Evolutionary conservation across 139 green algal species (phyloP).

Genomic region (Chloropicon primus): DNA sequence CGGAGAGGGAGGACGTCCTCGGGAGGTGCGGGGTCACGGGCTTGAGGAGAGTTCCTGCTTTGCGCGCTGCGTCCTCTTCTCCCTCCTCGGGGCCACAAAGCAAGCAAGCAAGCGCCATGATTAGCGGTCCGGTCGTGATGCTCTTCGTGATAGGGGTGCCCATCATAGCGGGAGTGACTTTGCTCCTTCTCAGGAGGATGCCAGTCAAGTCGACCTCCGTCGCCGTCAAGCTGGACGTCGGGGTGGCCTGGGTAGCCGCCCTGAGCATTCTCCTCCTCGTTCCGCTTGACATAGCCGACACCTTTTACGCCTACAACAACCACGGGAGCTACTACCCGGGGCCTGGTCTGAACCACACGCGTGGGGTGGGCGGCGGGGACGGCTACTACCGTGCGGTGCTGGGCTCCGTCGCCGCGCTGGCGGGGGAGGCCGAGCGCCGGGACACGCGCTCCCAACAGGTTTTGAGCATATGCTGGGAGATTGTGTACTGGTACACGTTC

Average conservation of each 20-base stretch:
- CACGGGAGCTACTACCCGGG: neutral
- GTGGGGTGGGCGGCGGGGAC: too few species aligned
- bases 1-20: too few species aligned
- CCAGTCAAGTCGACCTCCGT: neutral
- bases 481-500: conserved; percentile 42
- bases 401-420: neutral
- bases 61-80: too few species aligned
- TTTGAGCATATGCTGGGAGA: conserved; percentile 26
- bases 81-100: too few species aligned
- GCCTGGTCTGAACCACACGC: too few species aligned
- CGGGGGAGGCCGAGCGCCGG: neutral
- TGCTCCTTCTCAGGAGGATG: neutral
- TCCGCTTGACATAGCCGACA: conserved; percentile 28
- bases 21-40: too few species aligned
- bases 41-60: too few species aligned
- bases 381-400: too few species aligned
- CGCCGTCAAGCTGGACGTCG: conserved; percentile 29
- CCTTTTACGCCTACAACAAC: neutral
- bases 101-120: too few species aligned
- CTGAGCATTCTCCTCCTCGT: conserved; percentile 37
- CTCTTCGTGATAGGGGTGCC: neutral
- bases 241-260: conserved; percentile 35
- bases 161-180: neutral
- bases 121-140: neutral
- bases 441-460: neutral